phyloP scores from a whole-genome alignment of 257 asterid species.

The Ilex aquifolium region DNA sequence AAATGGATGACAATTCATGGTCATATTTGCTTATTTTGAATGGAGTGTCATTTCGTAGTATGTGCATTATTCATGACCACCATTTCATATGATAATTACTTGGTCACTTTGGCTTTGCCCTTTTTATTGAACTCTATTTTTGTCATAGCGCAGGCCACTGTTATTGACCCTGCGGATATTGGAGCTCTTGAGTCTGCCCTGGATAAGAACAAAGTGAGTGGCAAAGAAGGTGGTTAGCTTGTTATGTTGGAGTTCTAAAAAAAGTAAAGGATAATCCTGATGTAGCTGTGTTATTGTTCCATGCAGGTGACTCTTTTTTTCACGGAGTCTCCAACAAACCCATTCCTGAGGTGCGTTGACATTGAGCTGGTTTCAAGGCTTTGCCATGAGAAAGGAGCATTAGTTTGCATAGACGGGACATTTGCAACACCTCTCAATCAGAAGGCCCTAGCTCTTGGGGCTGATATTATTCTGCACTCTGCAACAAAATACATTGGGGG shows the following conservation, averaged over 20 bases:
- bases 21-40: no score
- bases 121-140: not conserved
- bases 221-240: conserved; percentile 5
- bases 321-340: conserved; percentile 92
- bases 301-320: conserved; percentile 79
- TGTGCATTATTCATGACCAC: no score
- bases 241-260: conserved; percentile 7
- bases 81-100: no score
- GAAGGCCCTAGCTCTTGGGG: conserved; percentile 90
- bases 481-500: conserved; percentile 87
- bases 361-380: conserved; percentile 82
- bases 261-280: no score
- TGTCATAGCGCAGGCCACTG: conserved; percentile 63
- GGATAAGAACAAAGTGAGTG: conserved; percentile 54
- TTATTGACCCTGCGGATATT: conserved; percentile 88
- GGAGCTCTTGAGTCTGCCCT: conserved; percentile 75
- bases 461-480: conserved; percentile 86
- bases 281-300: conserved; percentile 2
- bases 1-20: no score
- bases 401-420: conserved; percentile 84
- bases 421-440: conserved; percentile 94
- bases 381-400: conserved; percentile 80
- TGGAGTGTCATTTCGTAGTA: no score
- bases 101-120: no score
- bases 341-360: conserved; percentile 90